phyloP scores from a whole-genome alignment of 805 yeast genomes.

The Geotrichum ghanense region DNA sequence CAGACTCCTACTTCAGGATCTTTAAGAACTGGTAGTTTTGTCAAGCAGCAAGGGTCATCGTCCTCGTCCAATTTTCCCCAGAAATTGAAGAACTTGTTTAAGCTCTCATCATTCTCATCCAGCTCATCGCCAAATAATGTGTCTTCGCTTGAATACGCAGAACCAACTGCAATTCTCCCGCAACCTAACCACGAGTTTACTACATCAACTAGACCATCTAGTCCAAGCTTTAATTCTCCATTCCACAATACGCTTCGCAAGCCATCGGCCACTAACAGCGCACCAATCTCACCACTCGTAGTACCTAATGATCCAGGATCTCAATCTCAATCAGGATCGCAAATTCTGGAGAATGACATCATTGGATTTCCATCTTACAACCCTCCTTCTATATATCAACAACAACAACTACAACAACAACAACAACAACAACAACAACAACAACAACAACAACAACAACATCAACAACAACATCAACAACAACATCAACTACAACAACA shows the following conservation, averaged over 20 bases:
- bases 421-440: background rate
- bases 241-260: conserved; percentile 5
- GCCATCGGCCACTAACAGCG: background rate
- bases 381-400: background rate
- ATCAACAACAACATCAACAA: background rate
- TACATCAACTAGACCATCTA: conserved; percentile 1
- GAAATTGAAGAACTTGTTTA: conserved; percentile 22
- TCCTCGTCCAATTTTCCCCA: conserved; percentile 16
- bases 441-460: conserved; percentile 2
- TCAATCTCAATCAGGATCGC: conserved; percentile 3
- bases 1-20: background rate
- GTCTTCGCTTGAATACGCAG: conserved; percentile 4
- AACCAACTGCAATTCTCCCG: conserved; percentile 5
- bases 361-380: background rate
- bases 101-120: conserved; percentile 13
- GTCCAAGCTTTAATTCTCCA: conserved; percentile 4
- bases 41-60: too few relatives aligned
- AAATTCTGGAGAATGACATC: conserved; percentile 2
- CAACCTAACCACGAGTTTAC: background rate
- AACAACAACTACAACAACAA: background rate
- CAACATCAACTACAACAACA: conserved; percentile 1
- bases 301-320: conserved; percentile 5
- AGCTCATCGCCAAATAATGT: conserved; percentile 1
- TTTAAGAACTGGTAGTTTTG: background rate
- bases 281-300: conserved; percentile 4